These are phyloP conservation scores for Claviceps purpurea DNA, from an alignment of 2,329 filamentous ascomycete species.

Conservation along the genomic window DNA sequence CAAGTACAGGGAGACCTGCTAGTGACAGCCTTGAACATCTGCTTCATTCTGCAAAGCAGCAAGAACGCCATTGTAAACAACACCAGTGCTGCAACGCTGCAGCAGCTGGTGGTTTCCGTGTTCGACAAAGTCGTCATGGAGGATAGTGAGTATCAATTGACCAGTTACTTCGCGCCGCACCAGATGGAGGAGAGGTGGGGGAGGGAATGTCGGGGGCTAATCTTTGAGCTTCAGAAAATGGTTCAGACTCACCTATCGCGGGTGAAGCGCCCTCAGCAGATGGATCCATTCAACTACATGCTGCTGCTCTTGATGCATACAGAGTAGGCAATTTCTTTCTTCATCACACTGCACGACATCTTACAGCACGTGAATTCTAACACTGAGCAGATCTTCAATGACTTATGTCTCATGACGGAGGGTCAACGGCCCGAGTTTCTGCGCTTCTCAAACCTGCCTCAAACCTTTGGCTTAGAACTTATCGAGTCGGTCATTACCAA, in stretches of 20 bases:
- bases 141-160: slow-evolving; percentile 42
- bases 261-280: slow-evolving; percentile 56
- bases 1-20: slow-evolving; percentile 73
- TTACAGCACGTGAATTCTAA: slow-evolving; percentile 5
- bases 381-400: slow-evolving; percentile 58
- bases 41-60: slow-evolving; percentile 77
- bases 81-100: slow-evolving; percentile 89
- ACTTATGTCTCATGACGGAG: slow-evolving; percentile 78
- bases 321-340: slow-evolving; percentile 32
- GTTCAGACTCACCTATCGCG: slow-evolving; percentile 40
- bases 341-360: neutral
- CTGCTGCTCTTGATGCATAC: slow-evolving; percentile 76
- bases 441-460: slow-evolving; percentile 61
- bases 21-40: slow-evolving; percentile 74
- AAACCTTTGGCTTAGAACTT: slow-evolving; percentile 77
- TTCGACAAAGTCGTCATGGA: slow-evolving; percentile 83
- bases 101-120: slow-evolving; percentile 82
- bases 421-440: slow-evolving; percentile 74
- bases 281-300: slow-evolving; percentile 51
- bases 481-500: slow-evolving; percentile 84
- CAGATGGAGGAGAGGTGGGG: too few species aligned
- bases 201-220: neutral
- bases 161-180: neutral
- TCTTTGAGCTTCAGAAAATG: slow-evolving; percentile 20
- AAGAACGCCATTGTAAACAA: slow-evolving; percentile 92